These are phyloP conservation scores for Lasiosphaeris hirsuta DNA, from an alignment of 495 filamentous ascomycete genomes.

Conservation along the genomic window DNA sequence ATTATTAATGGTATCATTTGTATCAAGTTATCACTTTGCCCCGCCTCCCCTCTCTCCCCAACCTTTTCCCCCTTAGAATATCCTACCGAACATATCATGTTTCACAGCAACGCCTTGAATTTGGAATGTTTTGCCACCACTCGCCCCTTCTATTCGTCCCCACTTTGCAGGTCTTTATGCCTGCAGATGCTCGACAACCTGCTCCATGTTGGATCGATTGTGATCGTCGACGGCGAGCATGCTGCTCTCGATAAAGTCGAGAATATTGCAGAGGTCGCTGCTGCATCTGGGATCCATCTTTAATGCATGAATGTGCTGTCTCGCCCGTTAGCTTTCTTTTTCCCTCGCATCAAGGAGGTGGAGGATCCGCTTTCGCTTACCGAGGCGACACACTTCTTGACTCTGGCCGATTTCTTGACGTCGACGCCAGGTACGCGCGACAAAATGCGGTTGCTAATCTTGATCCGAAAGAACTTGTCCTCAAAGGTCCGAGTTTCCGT, in stretches of 20 bases:
- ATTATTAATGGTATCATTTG: neutral
- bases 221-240: neutral
- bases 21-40: too few relatives aligned
- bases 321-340: too few relatives aligned
- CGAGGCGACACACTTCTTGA: neutral
- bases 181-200: neutral
- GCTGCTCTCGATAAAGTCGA: neutral
- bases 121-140: too few relatives aligned
- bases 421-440: neutral
- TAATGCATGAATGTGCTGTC: neutral
- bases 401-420: neutral
- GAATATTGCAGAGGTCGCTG: neutral
- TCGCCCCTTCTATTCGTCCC: too few relatives aligned
- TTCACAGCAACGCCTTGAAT: too few relatives aligned
- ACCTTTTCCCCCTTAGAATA: too few relatives aligned
- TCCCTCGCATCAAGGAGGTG: neutral
- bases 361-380: neutral
- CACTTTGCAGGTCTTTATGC: too few relatives aligned
- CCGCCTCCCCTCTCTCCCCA: too few relatives aligned
- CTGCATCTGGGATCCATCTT: neutral
- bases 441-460: neutral
- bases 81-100: too few relatives aligned
- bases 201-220: neutral
- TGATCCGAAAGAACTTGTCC: conserved; percentile 1
- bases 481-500: neutral